phyloP scores from a whole-genome alignment of 352 stramenopile genomes.

The Phytophthora pluvialis region DNA sequence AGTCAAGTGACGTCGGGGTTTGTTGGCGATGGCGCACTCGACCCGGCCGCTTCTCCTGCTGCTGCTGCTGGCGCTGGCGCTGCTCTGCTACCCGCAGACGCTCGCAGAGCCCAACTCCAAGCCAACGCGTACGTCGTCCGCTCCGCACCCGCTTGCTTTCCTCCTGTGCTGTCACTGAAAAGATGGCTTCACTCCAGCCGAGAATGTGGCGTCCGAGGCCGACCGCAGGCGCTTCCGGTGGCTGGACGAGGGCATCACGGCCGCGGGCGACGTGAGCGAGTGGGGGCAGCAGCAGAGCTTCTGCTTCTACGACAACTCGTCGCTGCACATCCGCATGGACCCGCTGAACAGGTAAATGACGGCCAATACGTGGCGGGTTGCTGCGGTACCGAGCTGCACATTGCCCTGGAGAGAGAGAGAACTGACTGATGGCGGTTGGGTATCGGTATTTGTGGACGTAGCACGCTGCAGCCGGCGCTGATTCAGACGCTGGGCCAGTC shows the following conservation, averaged over 20 bases:
- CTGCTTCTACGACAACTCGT: slow-evolving; percentile 81
- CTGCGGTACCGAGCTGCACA: not conserved
- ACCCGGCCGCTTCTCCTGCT: slow-evolving; percentile 12
- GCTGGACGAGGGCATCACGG: slow-evolving; percentile 67
- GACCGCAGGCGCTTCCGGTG: slow-evolving; percentile 46
- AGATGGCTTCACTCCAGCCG: slow-evolving; percentile 20
- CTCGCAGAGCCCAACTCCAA: not conserved
- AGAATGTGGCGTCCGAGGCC: slow-evolving; percentile 36
- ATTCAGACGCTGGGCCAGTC: slow-evolving; percentile 74
- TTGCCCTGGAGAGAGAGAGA: not conserved
- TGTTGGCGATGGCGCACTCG: slow-evolving; percentile 36
- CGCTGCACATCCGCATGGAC: slow-evolving; percentile 75
- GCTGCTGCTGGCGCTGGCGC: slow-evolving; percentile 16
- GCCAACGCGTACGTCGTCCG: slow-evolving; percentile 14
- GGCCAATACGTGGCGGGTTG: not conserved
- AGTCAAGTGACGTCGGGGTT: slow-evolving; percentile 33
- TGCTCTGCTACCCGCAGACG: slow-evolving; percentile 23
- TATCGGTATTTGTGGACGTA: slow-evolving; percentile 18
- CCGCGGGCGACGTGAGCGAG: slow-evolving; percentile 37
- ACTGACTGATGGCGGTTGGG: slow-evolving; percentile 18
- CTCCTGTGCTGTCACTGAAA: not conserved
- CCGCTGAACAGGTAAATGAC: slow-evolving; percentile 63
- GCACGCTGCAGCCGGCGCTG: slow-evolving; percentile 67
- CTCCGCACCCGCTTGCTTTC: not conserved
- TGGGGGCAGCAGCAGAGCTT: slow-evolving; percentile 76